Evolutionary conservation across 768 basidiomycete genomes (phyloP).

Genomic region (Steccherinum ochraceum): DNA sequence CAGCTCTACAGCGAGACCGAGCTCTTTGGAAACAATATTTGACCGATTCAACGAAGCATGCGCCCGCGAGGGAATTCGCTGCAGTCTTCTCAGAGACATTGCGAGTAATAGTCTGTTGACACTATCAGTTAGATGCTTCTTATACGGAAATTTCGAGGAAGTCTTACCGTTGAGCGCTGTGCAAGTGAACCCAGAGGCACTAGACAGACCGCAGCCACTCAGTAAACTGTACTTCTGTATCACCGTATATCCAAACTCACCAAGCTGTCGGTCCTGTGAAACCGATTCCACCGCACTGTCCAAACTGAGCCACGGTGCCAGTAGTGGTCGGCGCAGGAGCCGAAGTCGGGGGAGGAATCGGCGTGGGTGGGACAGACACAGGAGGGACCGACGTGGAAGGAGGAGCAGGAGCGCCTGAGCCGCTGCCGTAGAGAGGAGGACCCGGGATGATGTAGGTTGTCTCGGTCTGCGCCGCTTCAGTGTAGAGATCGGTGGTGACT

Average conservation of each 20-base stretch:
- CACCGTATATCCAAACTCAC: neutral
- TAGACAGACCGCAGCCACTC: neutral
- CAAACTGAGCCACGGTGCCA: slow-evolving; percentile 19
- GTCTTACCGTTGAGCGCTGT: slow-evolving; percentile 18
- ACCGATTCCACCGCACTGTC: slow-evolving; percentile 22
- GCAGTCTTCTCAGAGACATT: slow-evolving; percentile 20
- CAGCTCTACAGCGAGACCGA: too few species aligned
- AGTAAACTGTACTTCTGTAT: neutral
- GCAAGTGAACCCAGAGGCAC: slow-evolving; percentile 16
- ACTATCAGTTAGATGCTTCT: neutral
- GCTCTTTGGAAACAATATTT: too few species aligned
- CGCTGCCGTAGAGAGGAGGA: slow-evolving; percentile 22
- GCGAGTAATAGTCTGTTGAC: slow-evolving; percentile 19
- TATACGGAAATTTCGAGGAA: neutral
- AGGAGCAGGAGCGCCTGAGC: slow-evolving; percentile 12
- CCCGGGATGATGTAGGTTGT: slow-evolving; percentile 37
- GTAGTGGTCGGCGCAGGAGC: slow-evolving; percentile 6
- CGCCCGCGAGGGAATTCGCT: too few species aligned
- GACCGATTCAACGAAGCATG: too few species aligned
- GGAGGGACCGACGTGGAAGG: slow-evolving; percentile 10
- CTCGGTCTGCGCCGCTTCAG: slow-evolving; percentile 23
- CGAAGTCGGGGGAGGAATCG: slow-evolving; percentile 5
- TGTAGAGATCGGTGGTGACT: slow-evolving; percentile 34
- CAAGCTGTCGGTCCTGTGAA: slow-evolving; percentile 21
- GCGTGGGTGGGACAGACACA: slow-evolving; percentile 4